Base-by-base conservation (phyloP, 1,139 yeast species). In the Yamadazyma triangularis region DNA sequence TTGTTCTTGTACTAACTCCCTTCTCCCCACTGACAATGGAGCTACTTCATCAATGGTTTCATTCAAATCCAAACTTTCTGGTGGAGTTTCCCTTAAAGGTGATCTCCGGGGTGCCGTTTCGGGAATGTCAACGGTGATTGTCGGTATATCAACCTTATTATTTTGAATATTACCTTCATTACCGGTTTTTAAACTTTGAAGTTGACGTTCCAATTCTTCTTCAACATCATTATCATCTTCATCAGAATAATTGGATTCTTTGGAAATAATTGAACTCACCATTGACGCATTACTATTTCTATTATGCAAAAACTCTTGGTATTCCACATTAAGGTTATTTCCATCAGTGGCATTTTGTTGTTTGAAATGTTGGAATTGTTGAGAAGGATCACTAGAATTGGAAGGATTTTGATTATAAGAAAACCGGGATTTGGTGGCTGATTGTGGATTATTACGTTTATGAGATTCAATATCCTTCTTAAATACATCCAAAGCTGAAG, bases 211-310 rank as follows among this genome's bases (percentile, higher is more conserved):
- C 33, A 68, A 52, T 36, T 65, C 72, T 34, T 47, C 45, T 31
- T 65, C 70, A 4, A 61, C 59, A 29, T 57, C 68, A 15, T 52
- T 58, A 19, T 63, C 71, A 13, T 46, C 44, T 28, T 61, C 67
- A 4, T 60, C 52, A n/a, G 57, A 53, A 35, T 52, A 48, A 21
- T 44, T 38, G 2, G 60, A 50, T 21, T 53, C 65, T 39, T 64
- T 66, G 10, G 71, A 64, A 12, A 67, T 51, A 30, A 67, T 62
- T 0, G 73, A 67, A 39, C 71, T 64, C 5, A 66, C 68, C 57
- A 63, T 67, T 8, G 73, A 66, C 15, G 62, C 38, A 31, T 61
- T 69, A 37, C 68, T 60, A 25, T 51, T 46, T 39, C 67, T 44
- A 12, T 42, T 32, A 28, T 39, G 42, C 33, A 63, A 50, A 35